Percentiles rank a stretch among this genome's conserved stretches.
Evolutionary conservation across 352 stramenopile genomes (phyloP).

Genomic region (Pythium sp.): DNA sequence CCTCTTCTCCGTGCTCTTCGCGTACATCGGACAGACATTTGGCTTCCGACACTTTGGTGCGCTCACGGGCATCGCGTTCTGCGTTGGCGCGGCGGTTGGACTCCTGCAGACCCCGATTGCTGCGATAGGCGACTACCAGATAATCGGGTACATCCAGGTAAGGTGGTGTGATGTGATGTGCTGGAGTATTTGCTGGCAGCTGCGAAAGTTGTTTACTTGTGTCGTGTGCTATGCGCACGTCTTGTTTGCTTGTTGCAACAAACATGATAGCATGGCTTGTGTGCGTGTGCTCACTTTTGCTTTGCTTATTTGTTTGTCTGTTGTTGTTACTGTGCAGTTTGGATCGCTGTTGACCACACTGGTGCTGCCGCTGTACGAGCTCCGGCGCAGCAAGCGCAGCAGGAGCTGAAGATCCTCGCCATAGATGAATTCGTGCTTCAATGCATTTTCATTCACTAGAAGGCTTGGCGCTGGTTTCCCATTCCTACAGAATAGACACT

Average conservation of each 20-base stretch:
- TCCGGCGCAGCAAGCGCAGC: slow-evolving; percentile 21
- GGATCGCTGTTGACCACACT: slow-evolving; percentile 47
- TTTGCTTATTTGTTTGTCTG: slow-evolving; percentile 2
- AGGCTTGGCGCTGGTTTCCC: background rate
- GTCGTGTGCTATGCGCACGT: background rate
- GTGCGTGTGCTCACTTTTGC: background rate
- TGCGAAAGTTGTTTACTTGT: slow-evolving; percentile 12
- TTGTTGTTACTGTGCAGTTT: slow-evolving; percentile 27
- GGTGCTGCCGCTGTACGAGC: slow-evolving; percentile 45
- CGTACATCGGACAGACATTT: slow-evolving; percentile 72
- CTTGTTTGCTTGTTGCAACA: slow-evolving; percentile 15
- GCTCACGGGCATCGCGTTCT: slow-evolving; percentile 74
- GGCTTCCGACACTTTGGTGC: slow-evolving; percentile 86
- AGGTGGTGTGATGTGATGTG: background rate
- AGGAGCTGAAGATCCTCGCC: background rate
- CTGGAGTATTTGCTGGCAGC: background rate
- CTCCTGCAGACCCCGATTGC: slow-evolving; percentile 65
- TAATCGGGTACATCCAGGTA: slow-evolving; percentile 49
- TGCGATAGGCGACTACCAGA: slow-evolving; percentile 42
- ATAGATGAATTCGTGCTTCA: background rate
- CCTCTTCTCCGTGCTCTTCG: slow-evolving; percentile 82
- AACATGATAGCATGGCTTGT: background rate
- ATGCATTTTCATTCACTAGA: background rate
- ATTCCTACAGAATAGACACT: background rate
- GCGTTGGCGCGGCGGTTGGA: slow-evolving; percentile 56